Evolutionary conservation across 805 yeast species (phyloP), one percentile per base, ranked within the genome.

Genomic region (Lipomyces yamanashiensis): DNA sequence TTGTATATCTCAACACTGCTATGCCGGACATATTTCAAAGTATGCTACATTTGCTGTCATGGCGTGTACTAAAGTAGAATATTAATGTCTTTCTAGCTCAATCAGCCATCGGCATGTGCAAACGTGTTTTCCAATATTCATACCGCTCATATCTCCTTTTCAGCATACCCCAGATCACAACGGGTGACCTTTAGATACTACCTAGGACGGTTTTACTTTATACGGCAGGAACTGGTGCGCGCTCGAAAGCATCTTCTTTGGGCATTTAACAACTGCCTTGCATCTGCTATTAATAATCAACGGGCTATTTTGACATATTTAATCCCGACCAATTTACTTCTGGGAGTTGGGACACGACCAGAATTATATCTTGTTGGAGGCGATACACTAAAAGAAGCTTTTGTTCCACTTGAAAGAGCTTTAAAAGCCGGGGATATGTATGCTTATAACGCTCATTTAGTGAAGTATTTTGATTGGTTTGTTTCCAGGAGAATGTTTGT

Each of bases 51-150:
- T 12, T 3, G 8, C 1, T 33, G 2, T 10, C 6, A 23, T 39
- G 23, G 39, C 21, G n/a, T 36, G 17, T 19, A 21, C 21, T 49
- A 13, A 3, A 61, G 72, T 78, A 65, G 77, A 80, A 78, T 15
- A 65, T 74, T 80, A 37, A 34, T 44, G 19, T 19, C 2, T 15
- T 7, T 61, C 12, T 17, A 64, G 51, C 64, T 74, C 47, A 66
- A 67, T 41, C 73, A 72, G 44, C 76, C 76, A 15, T 50, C 67
- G 6, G 69, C 74, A 7, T 65, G 84, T 62, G 77, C 77, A 21
- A 76, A 83, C 64, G 82, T 84, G 53, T 83, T 84, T 64, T 82
- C 87, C 36, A 86, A 86, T 72, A 82, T 86, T 77, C 81, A 80
- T 67, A 79, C 83, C 21, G 81, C 86, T 17, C 75, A 77, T 21